Conservation (phyloP, 305 asterid species). For the Plantago lanceolata region DNA sequence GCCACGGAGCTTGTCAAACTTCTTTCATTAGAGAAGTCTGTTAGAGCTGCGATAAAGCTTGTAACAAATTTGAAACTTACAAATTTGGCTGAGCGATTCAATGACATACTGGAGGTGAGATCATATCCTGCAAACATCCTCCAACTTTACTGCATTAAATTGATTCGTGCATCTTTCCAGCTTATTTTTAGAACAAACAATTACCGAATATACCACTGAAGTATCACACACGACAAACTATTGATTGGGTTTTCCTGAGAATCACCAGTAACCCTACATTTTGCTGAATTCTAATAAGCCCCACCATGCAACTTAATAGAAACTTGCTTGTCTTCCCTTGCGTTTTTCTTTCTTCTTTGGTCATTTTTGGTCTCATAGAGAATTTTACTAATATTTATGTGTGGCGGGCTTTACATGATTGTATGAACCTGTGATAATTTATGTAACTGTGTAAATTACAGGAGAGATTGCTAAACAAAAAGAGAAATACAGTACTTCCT, state of each 20-base stretch:
- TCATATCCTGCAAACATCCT: conserved; percentile 15
- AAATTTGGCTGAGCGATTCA: conserved; percentile 90
- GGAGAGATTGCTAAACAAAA: conserved; percentile 69
- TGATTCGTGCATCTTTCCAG: background rate
- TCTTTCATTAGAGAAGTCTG: conserved; percentile 75
- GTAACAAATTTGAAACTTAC: conserved; percentile 93
- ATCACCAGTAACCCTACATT: background rate
- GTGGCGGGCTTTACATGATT: background rate
- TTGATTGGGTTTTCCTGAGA: background rate
- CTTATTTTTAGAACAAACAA: background rate
- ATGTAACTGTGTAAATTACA: conserved; percentile 24
- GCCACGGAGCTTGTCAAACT: conserved; percentile 92
- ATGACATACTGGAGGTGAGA: conserved; percentile 74
- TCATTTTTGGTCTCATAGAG: background rate
- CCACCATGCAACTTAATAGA: too few species aligned
- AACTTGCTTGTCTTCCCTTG: too few species aligned
- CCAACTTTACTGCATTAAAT: background rate
- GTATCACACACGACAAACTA: too few species aligned
- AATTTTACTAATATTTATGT: too few species aligned
- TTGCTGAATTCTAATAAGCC: too few species aligned
- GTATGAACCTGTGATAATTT: background rate
- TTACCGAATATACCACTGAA: background rate
- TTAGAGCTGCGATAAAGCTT: conserved; percentile 88
- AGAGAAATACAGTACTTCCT: conserved; percentile 26
- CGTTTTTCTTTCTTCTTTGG: background rate